Percentiles rank a stretch among this genome's conserved stretches.
These are phyloP conservation scores for Saururus chinensis DNA, from an alignment of 164 flowering plant genomes.

Conservation along the genomic window DNA sequence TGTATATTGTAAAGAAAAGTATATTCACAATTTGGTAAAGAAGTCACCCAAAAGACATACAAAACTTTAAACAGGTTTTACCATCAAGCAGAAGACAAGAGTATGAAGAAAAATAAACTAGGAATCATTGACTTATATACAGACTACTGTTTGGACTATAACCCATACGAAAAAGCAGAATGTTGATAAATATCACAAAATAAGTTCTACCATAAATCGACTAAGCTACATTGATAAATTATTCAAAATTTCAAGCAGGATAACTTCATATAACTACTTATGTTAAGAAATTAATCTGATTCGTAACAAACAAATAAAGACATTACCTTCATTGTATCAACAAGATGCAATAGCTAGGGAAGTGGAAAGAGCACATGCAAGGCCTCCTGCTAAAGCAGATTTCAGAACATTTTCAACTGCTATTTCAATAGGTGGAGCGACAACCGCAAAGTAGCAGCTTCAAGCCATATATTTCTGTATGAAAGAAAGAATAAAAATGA, in stretches of 20 bases:
- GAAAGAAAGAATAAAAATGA: not conserved
- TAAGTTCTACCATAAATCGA: not conserved
- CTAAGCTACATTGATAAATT: not conserved
- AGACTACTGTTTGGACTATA: no score
- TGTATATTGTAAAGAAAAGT: no score
- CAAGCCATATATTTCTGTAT: conserved; percentile 84
- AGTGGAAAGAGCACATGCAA: conserved; percentile 82
- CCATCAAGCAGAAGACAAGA: no score
- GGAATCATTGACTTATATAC: no score
- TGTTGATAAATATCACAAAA: not conserved
- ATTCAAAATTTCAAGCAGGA: not conserved
- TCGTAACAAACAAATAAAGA: not conserved
- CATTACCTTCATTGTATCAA: conserved; percentile 78
- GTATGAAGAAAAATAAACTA: no score
- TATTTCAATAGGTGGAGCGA: conserved; percentile 80
- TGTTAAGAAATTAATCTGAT: no score
- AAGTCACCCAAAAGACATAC: no score
- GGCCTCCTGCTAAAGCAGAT: conserved; percentile 97
- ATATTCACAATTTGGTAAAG: no score
- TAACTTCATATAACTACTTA: no score
- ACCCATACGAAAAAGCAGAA: no score
- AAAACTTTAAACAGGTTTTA: no score
- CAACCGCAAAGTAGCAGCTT: conserved; percentile 94
- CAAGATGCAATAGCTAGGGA: conserved; percentile 74
- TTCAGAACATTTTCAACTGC: conserved; percentile 85